Evolutionary conservation across 495 filamentous ascomycete genomes (phyloP), one percentile per base, ranked within the genome.

Genomic region (Parachaetomium inaequale): DNA sequence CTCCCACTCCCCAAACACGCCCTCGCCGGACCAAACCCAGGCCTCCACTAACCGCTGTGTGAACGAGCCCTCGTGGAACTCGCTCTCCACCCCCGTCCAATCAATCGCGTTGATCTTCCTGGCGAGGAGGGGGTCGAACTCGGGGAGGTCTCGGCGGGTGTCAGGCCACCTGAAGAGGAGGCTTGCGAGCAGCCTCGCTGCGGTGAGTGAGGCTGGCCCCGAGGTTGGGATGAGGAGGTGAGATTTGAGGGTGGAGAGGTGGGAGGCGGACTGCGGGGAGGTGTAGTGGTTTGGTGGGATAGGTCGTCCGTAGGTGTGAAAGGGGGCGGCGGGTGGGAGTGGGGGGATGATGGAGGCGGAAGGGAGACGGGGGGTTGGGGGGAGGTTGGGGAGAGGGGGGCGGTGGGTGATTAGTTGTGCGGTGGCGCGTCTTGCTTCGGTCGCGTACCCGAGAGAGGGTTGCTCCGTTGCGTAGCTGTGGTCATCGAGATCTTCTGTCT

Each of bases 41-140:
- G 5, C 25, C 43, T 50, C 45, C 31, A 31, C 43, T 8, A n/a
- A 28, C 17, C 47, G 15, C 36, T 23, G 12, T 21, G 10, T 11
- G 17, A 17, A 32, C 40, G 29, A 61, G 29, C 51, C 29, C 14
- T 11, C 36, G 3, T 3, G 19, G 12, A 55, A n/a, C 51, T 50
- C 56, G 1, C n/a, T 23, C 34, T 56, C 40, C 1, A 56, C 51
- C 0, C 63, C 58, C 1, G 10, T 11, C 58, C 63, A 61, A 32
- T 64, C 50, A 4, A 64, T 6, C 43, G 12, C 19, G 12, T 56
- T 56, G 46, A 34, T 17, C 31, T 43, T 21, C 23, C 14, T 25
- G 4, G 51, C 63, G 32, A 61, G 14, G 6, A 3, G n/a, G 1
- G 58, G 31, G 8, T 32, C 1, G 7, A 8, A 19, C 19, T 29